These are phyloP conservation scores for Ulmus americana DNA, from an alignment of 331 rosid genomes.

Conservation along the genomic window DNA sequence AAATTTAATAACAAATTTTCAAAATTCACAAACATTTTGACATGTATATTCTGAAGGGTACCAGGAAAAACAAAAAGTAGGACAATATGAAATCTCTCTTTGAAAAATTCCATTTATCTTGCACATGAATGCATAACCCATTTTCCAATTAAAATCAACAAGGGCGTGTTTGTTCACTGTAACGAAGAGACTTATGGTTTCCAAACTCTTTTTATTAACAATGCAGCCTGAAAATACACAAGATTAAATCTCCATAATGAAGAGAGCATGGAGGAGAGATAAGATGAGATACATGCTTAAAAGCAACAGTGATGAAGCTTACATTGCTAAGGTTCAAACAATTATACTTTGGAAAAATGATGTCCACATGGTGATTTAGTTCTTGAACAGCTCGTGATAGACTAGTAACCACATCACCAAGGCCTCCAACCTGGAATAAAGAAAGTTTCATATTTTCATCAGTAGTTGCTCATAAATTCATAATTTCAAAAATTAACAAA, in stretches of 20 bases:
- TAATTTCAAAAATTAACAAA: not conserved
- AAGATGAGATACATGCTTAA: conserved; percentile 9
- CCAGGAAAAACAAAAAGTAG: not conserved
- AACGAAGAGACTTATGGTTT: not conserved
- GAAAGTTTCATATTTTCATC: not conserved
- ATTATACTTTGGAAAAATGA: conserved; percentile 80
- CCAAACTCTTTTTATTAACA: conserved; percentile 13
- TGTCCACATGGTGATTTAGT: conserved; percentile 62
- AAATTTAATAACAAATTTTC: not conserved
- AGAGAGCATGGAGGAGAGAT: not conserved
- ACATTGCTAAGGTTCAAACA: conserved; percentile 68
- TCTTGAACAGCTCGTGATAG: conserved; percentile 78
- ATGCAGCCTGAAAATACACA: not conserved
- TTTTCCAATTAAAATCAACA: not conserved
- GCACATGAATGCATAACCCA: not conserved
- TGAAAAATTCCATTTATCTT: not conserved
- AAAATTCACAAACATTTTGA: conserved; percentile 1
- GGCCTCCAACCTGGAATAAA: conserved; percentile 79
- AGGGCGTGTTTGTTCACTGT: not conserved
- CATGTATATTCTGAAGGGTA: conserved; percentile 14
- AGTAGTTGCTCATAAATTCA: not conserved
- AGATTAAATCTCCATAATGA: not conserved
- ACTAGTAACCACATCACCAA: conserved; percentile 85
- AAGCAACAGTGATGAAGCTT: conserved; percentile 39
- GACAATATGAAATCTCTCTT: not conserved